phyloP scores from a whole-genome alignment of 2,329 filamentous ascomycete genomes.

The Colletotrichum salicis region DNA sequence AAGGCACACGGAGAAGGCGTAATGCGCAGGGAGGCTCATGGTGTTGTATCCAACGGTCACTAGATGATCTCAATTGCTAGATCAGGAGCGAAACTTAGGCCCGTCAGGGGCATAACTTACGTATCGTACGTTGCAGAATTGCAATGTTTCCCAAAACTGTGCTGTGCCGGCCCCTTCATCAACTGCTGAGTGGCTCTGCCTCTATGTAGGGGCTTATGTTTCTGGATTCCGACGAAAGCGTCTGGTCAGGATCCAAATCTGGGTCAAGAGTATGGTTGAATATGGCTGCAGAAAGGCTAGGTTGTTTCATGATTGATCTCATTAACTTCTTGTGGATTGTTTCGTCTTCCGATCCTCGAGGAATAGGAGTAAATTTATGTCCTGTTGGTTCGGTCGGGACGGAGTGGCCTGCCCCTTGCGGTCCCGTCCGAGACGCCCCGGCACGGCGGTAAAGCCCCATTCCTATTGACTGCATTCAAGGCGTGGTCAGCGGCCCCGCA shows the following conservation, averaged over 20 bases:
- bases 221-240: neutral
- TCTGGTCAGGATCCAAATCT: neutral
- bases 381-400: neutral
- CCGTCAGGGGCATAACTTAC: neutral
- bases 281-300: neutral
- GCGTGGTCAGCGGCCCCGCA: too few species aligned
- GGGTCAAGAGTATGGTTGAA: neutral
- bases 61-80: neutral
- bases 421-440: neutral
- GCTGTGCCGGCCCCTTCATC: neutral
- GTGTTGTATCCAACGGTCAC: neutral
- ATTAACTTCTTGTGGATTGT: neutral
- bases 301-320: neutral
- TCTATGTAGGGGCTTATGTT: neutral
- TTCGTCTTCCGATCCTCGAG: neutral
- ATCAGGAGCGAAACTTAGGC: neutral
- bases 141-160: neutral
- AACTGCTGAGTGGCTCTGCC: neutral
- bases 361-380: neutral
- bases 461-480: neutral
- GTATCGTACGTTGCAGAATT: neutral
- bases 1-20: constrained; percentile 25
- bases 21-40: neutral
- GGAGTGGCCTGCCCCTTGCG: neutral
- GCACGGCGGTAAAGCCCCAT: neutral